A percentile compares a stretch with the other conserved stretches of the same genome.
Evolutionary conservation across 139 green algal species (phyloP).

Genomic region (Coccomyxa sp.): DNA sequence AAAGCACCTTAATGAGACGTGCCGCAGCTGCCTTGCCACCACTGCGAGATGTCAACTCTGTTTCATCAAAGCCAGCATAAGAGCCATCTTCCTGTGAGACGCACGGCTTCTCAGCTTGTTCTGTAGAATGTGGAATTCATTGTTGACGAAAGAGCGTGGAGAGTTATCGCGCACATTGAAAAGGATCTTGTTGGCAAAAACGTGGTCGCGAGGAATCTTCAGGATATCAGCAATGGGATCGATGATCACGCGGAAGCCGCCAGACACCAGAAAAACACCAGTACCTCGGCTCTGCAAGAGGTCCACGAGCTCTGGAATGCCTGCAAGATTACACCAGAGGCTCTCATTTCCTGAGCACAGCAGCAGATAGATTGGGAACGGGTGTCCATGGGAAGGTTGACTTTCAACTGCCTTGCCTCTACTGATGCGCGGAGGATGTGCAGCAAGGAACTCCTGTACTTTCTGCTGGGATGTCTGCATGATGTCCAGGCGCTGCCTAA

Average conservation of each 20-base stretch:
- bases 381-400: not conserved
- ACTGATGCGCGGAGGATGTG: conserved; percentile 62
- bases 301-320: conserved; percentile 85
- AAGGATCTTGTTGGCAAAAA: conserved; percentile 94
- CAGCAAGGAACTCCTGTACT: conserved; percentile 65
- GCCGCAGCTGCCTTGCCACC: conserved; percentile 90
- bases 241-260: conserved; percentile 93
- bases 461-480: conserved; percentile 67
- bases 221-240: conserved; percentile 87
- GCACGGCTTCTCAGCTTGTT: not conserved
- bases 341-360: not conserved
- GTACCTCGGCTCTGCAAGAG: conserved; percentile 55
- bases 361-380: not conserved
- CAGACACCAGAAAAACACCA: conserved; percentile 91
- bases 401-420: conserved; percentile 26
- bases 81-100: conserved; percentile 53
- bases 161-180: conserved; percentile 52
- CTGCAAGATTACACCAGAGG: conserved; percentile 26
- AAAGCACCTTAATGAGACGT: conserved; percentile 67
- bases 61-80: conserved; percentile 90
- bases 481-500: conserved; percentile 68
- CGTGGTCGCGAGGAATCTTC: conserved; percentile 68
- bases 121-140: not conserved
- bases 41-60: conserved; percentile 85
- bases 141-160: not conserved